A percentile compares a stretch with the other conserved stretches of the same genome.
Conservation (phyloP, 345 rosid genomes). For the Hibiscus syriacus region DNA sequence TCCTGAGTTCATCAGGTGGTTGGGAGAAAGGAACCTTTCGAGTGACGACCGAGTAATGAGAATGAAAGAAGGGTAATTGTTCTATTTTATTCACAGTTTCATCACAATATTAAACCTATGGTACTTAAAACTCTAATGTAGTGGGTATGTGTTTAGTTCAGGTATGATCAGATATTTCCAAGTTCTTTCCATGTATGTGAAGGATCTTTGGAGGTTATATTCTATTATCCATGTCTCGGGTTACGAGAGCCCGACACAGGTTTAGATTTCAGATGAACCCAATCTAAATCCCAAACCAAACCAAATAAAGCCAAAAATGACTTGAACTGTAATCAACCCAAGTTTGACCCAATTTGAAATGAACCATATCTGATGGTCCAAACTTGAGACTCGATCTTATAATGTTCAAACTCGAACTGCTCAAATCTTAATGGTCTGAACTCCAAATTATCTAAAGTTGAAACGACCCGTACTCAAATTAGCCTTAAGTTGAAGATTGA, state of each 20-base stretch:
- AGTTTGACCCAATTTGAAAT: background rate
- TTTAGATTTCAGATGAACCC: background rate
- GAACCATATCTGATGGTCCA: background rate
- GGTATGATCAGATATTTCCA: no score
- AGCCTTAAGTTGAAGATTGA: no score
- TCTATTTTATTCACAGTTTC: background rate
- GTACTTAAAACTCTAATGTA: background rate
- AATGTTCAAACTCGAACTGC: background rate
- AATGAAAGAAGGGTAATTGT: slow-evolving; percentile 79
- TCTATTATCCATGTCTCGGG: no score
- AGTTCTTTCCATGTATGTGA: no score
- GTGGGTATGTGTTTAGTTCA: no score
- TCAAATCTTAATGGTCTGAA: no score
- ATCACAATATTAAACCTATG: background rate
- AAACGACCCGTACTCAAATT: no score
- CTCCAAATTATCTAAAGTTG: no score
- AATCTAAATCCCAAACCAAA: background rate
- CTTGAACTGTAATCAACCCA: background rate
- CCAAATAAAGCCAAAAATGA: background rate
- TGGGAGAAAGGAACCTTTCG: slow-evolving; percentile 67
- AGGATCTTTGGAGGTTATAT: no score
- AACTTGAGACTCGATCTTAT: background rate
- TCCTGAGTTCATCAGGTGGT: slow-evolving; percentile 80
- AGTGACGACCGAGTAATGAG: slow-evolving; percentile 75
- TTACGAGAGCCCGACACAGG: no score